phyloP scores from a whole-genome alignment of 192 early-diverging fungal genomes.

The Chytriomyces sp. region DNA sequence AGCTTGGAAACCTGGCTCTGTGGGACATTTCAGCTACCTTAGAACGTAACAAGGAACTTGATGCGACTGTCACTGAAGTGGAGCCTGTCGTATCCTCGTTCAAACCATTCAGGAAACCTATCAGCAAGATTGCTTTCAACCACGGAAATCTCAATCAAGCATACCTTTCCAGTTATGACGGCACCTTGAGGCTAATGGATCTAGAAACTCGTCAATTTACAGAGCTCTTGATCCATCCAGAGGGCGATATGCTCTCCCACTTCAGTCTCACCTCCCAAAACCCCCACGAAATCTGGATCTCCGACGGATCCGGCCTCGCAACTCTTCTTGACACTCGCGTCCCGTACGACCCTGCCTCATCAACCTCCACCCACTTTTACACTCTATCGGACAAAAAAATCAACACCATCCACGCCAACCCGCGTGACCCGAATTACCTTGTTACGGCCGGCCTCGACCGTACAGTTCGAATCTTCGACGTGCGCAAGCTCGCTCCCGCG shows the following conservation, averaged over 20 bases:
- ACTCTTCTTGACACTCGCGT: constrained; percentile 54
- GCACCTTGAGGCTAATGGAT: constrained; percentile 61
- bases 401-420: constrained; percentile 65
- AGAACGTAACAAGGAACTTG: neutral
- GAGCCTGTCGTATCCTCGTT: constrained; percentile 57
- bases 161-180: constrained; percentile 62
- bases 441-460: constrained; percentile 57
- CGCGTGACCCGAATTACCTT: constrained; percentile 47
- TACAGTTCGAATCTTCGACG: constrained; percentile 66
- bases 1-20: neutral
- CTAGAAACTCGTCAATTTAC: constrained; percentile 52
- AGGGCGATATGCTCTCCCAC: constrained; percentile 39
- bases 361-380: constrained; percentile 12
- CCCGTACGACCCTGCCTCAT: too few relatives aligned
- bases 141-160: constrained; percentile 51
- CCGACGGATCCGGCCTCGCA: constrained; percentile 55
- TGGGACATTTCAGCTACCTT: constrained; percentile 38
- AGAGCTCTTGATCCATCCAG: constrained; percentile 55
- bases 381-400: constrained; percentile 58
- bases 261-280: constrained; percentile 45
- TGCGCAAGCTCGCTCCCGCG: constrained; percentile 43
- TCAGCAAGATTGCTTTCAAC: constrained; percentile 55
- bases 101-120: constrained; percentile 50
- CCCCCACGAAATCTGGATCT: constrained; percentile 48
- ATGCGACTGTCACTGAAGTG: constrained; percentile 23